These are phyloP conservation scores for Colletotrichum sp. DNA, from an alignment of 2,329 filamentous ascomycete genomes.

Conservation along the genomic window DNA sequence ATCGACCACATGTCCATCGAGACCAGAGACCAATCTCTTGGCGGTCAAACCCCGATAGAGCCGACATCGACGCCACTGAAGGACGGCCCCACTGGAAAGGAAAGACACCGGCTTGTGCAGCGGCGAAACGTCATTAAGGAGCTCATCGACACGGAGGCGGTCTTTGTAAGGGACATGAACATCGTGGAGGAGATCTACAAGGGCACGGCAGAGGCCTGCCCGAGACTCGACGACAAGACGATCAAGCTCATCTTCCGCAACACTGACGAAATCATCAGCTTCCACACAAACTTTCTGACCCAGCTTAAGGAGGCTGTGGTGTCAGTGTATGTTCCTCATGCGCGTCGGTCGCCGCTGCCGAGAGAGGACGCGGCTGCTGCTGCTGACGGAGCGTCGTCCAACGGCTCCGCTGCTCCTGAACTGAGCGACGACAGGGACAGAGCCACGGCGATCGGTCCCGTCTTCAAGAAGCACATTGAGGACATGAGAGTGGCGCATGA, in stretches of 20 bases:
- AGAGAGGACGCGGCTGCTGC: conserved; percentile 47
- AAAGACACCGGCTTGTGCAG: conserved; percentile 76
- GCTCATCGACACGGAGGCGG: conserved; percentile 88
- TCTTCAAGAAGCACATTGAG: conserved; percentile 63
- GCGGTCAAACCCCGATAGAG: conserved; percentile 41
- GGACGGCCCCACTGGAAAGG: conserved; percentile 52
- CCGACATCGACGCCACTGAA: conserved; percentile 37
- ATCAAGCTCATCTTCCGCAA: conserved; percentile 93
- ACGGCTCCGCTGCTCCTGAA: conserved; percentile 43
- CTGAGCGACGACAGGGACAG: conserved; percentile 59
- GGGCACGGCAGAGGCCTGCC: conserved; percentile 83
- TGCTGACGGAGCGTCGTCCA: conserved; percentile 34
- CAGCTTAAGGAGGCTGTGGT: conserved; percentile 81
- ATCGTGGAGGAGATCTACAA: conserved; percentile 98
- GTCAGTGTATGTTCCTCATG: conserved; percentile 76
- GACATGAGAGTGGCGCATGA: conserved; percentile 67
- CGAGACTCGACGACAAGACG: conserved; percentile 81
- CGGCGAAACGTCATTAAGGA: conserved; percentile 89
- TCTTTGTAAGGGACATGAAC: conserved; percentile 94
- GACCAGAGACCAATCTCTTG: conserved; percentile 43
- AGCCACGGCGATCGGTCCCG: conserved; percentile 55
- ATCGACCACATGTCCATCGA: conserved; percentile 52
- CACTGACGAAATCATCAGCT: conserved; percentile 86
- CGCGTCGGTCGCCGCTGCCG: conserved; percentile 45
- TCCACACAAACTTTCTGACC: conserved; percentile 80